Evolutionary conservation across 768 basidiomycete genomes (phyloP).

Genomic region (Leccinum subtestaceum): DNA sequence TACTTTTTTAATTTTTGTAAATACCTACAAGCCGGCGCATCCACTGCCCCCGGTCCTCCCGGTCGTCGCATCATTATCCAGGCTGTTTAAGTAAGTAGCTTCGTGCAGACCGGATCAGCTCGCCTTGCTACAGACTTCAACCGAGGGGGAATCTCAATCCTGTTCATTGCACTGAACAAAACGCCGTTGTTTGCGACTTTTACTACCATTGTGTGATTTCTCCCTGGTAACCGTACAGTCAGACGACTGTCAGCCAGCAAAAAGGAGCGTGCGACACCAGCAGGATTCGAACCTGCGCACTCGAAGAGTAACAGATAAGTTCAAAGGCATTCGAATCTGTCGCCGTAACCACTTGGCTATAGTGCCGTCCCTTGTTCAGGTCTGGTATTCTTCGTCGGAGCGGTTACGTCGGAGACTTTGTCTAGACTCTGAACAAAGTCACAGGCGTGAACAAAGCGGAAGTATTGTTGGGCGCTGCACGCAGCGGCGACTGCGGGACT

Average conservation of each 20-base stretch:
- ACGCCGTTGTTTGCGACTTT: neutral
- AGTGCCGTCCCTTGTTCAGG: constrained; percentile 32
- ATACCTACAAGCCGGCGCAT: neutral
- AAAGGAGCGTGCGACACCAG: constrained; percentile 46
- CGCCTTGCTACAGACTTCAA: neutral
- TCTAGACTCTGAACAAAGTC: neutral
- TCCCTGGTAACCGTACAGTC: neutral
- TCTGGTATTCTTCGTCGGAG: neutral
- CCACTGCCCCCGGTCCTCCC: neutral
- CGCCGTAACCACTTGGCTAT: constrained; percentile 81
- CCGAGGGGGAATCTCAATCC: constrained; percentile 1
- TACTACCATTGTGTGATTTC: neutral
- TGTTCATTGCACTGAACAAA: neutral
- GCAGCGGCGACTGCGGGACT: neutral
- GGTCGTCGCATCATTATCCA: neutral
- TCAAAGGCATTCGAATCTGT: constrained; percentile 55
- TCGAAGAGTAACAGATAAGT: constrained; percentile 59
- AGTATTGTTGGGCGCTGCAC: neutral
- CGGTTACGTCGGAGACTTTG: no score
- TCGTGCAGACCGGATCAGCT: neutral
- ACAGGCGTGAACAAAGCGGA: no score
- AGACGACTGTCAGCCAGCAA: constrained; percentile 3
- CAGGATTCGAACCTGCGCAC: constrained; percentile 70
- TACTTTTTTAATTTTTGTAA: neutral
- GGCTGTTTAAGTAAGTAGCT: neutral